Evolutionary conservation across 768 basidiomycete species (phyloP).

Genomic region (Leccinum obscurum): DNA sequence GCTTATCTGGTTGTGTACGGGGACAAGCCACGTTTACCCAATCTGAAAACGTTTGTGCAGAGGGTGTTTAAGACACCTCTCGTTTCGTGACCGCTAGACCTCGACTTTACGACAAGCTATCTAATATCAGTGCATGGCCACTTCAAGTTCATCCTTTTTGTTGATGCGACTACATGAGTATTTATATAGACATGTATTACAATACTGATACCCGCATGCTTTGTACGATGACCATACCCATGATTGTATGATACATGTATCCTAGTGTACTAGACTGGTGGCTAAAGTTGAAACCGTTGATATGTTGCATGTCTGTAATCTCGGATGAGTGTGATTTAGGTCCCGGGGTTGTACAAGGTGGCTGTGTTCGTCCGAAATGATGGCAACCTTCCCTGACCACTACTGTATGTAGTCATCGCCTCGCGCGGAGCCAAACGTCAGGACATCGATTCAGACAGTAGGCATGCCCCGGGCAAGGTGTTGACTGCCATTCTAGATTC

Average conservation of each 20-base stretch:
- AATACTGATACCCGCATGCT: slow-evolving; percentile 21
- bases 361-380: not conserved
- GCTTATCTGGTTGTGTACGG: slow-evolving; percentile 68
- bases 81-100: slow-evolving; percentile 17
- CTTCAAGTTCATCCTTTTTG: not conserved
- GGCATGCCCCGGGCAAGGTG: too few relatives aligned
- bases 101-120: not conserved
- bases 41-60: slow-evolving; percentile 29
- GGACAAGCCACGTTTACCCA: slow-evolving; percentile 20
- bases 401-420: too few relatives aligned
- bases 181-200: slow-evolving; percentile 12
- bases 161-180: not conserved
- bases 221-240: slow-evolving; percentile 19
- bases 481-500: not conserved
- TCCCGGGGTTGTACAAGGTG: not conserved
- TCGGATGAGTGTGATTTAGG: not conserved
- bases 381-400: not conserved
- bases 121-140: not conserved
- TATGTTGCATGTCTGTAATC: not conserved
- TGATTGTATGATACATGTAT: slow-evolving; percentile 11
- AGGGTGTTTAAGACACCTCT: slow-evolving; percentile 35
- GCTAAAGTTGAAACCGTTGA: not conserved
- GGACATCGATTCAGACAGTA: too few relatives aligned
- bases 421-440: too few relatives aligned
- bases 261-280: slow-evolving; percentile 3